Base-by-base conservation (phyloP, 345 rosid genomes). In the Linum lewisii region DNA sequence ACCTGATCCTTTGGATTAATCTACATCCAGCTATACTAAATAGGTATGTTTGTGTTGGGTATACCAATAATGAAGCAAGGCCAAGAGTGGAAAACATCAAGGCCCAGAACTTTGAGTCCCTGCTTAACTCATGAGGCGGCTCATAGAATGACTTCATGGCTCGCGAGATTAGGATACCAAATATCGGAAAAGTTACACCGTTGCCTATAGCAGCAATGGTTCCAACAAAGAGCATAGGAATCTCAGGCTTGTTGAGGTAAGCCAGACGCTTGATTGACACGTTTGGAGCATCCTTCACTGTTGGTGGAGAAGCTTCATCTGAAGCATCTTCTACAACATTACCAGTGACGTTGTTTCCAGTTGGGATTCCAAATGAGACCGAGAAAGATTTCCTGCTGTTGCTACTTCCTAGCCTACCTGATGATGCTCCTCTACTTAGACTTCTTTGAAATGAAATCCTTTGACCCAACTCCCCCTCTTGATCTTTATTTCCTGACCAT, bases 221-320 rank as follows among this genome's bases (percentile, higher is more conserved):
- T 1, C 78, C 83, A n/a, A 63, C 26, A 22, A 73, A 24, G 24
- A 79, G 60, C 59, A 63, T 66, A 3, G 76, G 78, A 49, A 76
- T 45, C 57, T 79, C 83, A 22, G 76, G 80, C 55, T 66, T 71
- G 66, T 76, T 79, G 8, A 79, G 73, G 22, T 37, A 19, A 37
- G 78, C 78, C 59, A 79, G 76, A 44, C 78, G 76, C 18, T 67
- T 25, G 44, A 76, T 60, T 6, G 76, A 66, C 26, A 76, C 69
- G 4, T 72, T 69, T 37, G 77, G 51, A 38, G 21, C 10, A 15
- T 32, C n/a, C 42, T 54, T 10, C 18, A 10, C 20, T 52, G 45
- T 32, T 44, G 26, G 44, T 21, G 24, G 25, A 54, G 25, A 54
- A 54, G 23, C 24, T 54, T 54, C 13, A 22, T 3, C 18, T 2